phyloP scores from a whole-genome alignment of 225 moss, liverwort and hornwort genomes.

The Polytrichum commune region DNA sequence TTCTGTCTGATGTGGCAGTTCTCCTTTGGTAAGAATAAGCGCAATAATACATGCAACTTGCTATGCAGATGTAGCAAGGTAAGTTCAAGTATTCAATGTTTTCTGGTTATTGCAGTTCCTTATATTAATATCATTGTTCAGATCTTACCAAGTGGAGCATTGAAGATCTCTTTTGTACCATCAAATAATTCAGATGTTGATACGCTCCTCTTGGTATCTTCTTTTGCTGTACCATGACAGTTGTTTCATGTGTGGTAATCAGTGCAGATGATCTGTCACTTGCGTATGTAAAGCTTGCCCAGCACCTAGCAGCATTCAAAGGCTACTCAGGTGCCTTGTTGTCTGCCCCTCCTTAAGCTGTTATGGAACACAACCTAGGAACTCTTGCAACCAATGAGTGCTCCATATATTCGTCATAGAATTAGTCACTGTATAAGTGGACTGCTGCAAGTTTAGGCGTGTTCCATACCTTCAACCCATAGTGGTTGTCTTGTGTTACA shows the following conservation, averaged over 20 bases:
- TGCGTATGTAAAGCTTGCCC: conserved; percentile 82
- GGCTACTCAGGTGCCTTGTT: conserved; percentile 40
- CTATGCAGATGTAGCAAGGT: conserved; percentile 71
- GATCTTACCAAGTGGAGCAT: no score
- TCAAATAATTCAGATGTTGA: no score
- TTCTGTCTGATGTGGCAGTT: conserved; percentile 30
- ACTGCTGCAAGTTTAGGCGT: no score
- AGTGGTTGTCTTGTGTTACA: no score
- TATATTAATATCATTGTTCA: no score
- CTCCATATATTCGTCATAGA: no score
- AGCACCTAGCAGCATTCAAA: conserved; percentile 63
- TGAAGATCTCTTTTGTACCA: no score
- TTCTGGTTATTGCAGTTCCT: no score
- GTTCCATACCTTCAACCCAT: no score
- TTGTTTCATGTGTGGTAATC: background rate
- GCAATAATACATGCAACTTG: conserved; percentile 70
- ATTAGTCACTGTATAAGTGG: no score
- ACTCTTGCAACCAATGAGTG: background rate
- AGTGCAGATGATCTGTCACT: conserved; percentile 77
- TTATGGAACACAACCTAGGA: background rate
- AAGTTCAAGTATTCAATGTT: background rate
- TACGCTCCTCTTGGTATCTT: no score
- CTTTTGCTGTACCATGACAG: no score
- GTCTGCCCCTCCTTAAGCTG: background rate
- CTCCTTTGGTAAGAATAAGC: conserved; percentile 67